Evolutionary conservation across 1,284 basidiomycete species (phyloP).

Genomic region (Uromyces viciae-fabae): DNA sequence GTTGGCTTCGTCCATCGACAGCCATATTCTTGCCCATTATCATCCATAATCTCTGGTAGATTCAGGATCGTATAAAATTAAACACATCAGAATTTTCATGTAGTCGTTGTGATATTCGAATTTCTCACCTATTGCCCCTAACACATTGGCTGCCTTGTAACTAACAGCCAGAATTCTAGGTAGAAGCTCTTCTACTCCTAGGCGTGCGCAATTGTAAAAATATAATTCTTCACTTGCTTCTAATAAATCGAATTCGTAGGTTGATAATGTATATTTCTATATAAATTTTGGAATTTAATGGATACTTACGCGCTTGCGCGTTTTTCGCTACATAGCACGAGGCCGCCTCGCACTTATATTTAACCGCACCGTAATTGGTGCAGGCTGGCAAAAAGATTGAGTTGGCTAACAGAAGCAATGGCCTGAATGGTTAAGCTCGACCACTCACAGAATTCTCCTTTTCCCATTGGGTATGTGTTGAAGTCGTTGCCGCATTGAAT

Average conservation of each 20-base stretch:
- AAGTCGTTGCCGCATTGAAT: conserved; percentile 27
- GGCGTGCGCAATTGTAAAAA: conserved; percentile 1
- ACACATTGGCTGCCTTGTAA: conserved; percentile 1
- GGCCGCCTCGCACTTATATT: conserved; percentile 1
- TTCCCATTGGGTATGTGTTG: not conserved
- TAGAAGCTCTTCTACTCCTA: conserved; percentile 23
- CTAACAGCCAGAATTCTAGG: conserved; percentile 23
- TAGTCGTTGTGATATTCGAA: not conserved
- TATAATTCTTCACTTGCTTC: conserved; percentile 5
- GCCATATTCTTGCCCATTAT: conserved; percentile 16
- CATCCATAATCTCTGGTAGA: conserved; percentile 13
- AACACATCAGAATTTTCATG: not conserved
- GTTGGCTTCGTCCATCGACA: conserved; percentile 6
- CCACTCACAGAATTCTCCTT: not conserved
- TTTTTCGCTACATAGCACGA: conserved; percentile 8
- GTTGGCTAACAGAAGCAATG: too few species aligned
- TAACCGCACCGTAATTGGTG: conserved; percentile 8
- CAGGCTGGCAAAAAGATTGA: conserved; percentile 4
- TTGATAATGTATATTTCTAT: not conserved
- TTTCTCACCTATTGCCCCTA: conserved; percentile 2
- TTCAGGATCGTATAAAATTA: not conserved
- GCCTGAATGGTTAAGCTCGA: not conserved
- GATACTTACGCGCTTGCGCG: not conserved
- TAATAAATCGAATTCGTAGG: not conserved
- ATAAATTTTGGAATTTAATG: not conserved